Base-by-base conservation (phyloP, 2,329 filamentous ascomycete genomes). In the Trichoderma breve region DNA sequence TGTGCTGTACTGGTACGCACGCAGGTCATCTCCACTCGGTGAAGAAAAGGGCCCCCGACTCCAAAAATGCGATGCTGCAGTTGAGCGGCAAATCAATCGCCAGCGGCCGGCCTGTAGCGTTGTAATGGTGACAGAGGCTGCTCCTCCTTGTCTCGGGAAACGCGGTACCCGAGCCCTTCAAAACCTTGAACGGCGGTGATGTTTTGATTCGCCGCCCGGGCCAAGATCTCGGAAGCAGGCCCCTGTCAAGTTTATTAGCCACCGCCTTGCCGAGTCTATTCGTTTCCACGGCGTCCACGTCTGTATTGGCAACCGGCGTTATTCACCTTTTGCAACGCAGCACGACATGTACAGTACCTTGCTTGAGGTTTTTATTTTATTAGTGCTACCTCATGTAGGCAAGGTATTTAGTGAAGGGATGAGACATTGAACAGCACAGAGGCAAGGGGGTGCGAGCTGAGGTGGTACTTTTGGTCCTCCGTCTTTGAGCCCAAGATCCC, bases 161-260 rank as follows among this genome's bases (percentile, higher is more conserved):
- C 68, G 68, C 68, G 68, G 68, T 71, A 71, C 55, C 51, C n/a
- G 39, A 24, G 18, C 39, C 39, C 66, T 70, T 57, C 39, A 70
- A 61, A 70, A 70, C 21, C 47, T 53, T 70, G 57, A 62, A 21
- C 28, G 39, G 57, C 66, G 21, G 66, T 21, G 66, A 36, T 70
- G 66, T 57, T 70, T 69, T 70, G 66, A 70, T 70, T 70, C 66
- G 66, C 57, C 26, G 66, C 47, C 26, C 66, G 21, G 66, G 66
- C 66, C 55, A 70, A 61, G 57, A 70, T 70, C 57, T 70, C 57
- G 66, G 66, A 70, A 62, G 47, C 66, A 62, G 32, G 21, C 18
- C 57, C 55, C 66, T 70, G 66, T 28, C 66, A 32, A 51, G 66
- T 70, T 53, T 70, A 53, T 53, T 34, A 62, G 66, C 66, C 66